Evolutionary conservation across 129 eudicot genomes (phyloP).

Genomic region (Heracleum sosnowskyi): DNA sequence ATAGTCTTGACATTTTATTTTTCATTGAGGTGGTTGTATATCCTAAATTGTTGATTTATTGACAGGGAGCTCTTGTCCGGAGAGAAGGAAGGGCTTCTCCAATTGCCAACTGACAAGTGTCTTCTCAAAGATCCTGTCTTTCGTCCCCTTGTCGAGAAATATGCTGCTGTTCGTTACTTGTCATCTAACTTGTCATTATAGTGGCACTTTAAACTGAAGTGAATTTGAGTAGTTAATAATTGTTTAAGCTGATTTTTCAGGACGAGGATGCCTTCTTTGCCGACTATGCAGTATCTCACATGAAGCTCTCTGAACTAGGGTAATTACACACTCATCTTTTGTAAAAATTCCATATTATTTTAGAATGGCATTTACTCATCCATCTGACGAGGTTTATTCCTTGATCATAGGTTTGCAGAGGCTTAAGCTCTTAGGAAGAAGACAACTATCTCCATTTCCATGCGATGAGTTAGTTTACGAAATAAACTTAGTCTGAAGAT

Average conservation of each 20-base stretch:
- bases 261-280: constrained; percentile 91
- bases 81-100: constrained; percentile 80
- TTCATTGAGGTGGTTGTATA: not conserved
- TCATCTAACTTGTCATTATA: not conserved
- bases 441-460: not conserved
- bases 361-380: not conserved
- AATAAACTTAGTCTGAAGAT: not conserved
- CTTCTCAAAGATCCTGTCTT: constrained; percentile 65
- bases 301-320: constrained; percentile 94
- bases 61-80: constrained; percentile 80
- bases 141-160: constrained; percentile 86
- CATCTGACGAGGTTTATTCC: not conserved
- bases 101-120: constrained; percentile 85
- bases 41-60: not conserved
- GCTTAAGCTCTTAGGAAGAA: constrained; percentile 1
- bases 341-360: not conserved
- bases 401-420: constrained; percentile 53
- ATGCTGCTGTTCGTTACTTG: constrained; percentile 36
- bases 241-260: constrained; percentile 17
- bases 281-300: constrained; percentile 75
- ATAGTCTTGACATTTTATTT: not conserved
- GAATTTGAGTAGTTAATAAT: not conserved
- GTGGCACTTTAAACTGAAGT: not conserved
- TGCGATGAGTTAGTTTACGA: not conserved
- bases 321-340: constrained; percentile 12